phyloP scores from a whole-genome alignment of 176 grass and related monocot genomes.

The Lolium rigidum region DNA sequence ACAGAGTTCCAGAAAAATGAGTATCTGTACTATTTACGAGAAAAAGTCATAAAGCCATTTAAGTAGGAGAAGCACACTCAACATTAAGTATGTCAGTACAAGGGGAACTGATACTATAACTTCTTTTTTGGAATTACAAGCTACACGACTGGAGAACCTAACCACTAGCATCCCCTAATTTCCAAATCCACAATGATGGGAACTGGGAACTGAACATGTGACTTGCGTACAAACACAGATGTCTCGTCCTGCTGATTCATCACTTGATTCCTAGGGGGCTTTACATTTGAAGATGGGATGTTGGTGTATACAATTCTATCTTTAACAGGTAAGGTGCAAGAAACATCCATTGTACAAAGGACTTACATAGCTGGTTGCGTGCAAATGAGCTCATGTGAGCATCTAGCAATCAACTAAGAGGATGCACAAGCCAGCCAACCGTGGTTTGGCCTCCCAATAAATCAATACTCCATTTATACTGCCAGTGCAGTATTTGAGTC shows the following conservation, averaged over 20 bases:
- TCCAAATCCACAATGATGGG: not conserved
- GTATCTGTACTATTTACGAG: slow-evolving; percentile 10
- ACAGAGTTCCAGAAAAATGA: slow-evolving; percentile 34
- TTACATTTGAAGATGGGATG: slow-evolving; percentile 21
- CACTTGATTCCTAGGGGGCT: slow-evolving; percentile 12
- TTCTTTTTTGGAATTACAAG: slow-evolving; percentile 8
- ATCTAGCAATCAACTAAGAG: slow-evolving; percentile 31
- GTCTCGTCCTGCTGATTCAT: not conserved
- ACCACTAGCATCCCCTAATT: not conserved
- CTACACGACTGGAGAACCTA: slow-evolving; percentile 21
- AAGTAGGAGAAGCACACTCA: slow-evolving; percentile 34
- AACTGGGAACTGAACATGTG: slow-evolving; percentile 5
- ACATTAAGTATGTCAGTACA: not conserved
- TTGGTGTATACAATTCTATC: not conserved
- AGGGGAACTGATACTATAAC: not conserved
- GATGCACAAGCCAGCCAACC: not conserved
- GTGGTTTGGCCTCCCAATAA: slow-evolving; percentile 25
- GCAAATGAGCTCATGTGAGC: slow-evolving; percentile 20
- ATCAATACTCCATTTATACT: slow-evolving; percentile 29
- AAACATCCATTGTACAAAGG: slow-evolving; percentile 8
- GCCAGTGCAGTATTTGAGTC: slow-evolving; percentile 42
- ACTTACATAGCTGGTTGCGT: not conserved
- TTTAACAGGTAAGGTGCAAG: slow-evolving; percentile 23
- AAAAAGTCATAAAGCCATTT: not conserved
- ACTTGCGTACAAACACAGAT: slow-evolving; percentile 11